Evolutionary conservation across 495 filamentous ascomycete genomes (phyloP).

Genomic region (Cudoniella acicularis): DNA sequence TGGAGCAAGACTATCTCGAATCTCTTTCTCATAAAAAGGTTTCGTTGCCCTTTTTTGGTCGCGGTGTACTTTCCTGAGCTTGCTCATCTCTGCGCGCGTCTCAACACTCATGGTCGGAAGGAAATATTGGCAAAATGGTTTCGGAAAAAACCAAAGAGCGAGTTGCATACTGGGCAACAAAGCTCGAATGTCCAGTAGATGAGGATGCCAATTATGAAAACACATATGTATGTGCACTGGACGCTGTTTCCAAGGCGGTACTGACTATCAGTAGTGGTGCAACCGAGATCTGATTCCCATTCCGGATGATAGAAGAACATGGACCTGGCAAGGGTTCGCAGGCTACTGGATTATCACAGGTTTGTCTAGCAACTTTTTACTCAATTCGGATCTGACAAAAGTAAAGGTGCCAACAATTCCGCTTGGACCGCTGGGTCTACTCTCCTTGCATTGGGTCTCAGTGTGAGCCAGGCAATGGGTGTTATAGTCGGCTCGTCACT

Average conservation of each 20-base stretch:
- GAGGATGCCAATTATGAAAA: slow-evolving; percentile 21
- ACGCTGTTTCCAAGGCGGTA: background rate
- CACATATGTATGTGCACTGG: slow-evolving; percentile 10
- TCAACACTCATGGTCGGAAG: background rate
- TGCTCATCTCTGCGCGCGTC: no score
- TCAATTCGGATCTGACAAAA: background rate
- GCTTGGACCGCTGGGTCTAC: slow-evolving; percentile 23
- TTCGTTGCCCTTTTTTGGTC: background rate
- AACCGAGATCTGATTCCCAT: slow-evolving; percentile 35
- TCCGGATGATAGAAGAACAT: slow-evolving; percentile 30
- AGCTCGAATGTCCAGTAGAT: slow-evolving; percentile 21
- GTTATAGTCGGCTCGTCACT: slow-evolving; percentile 18
- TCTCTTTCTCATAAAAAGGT: background rate
- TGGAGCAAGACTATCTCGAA: background rate
- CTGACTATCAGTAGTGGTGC: slow-evolving; percentile 12
- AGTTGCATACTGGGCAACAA: slow-evolving; percentile 15
- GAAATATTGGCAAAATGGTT: slow-evolving; percentile 3
- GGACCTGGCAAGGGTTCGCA: slow-evolving; percentile 26
- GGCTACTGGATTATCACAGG: slow-evolving; percentile 24
- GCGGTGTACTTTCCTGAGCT: no score
- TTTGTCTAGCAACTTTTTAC: background rate
- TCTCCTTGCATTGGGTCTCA: slow-evolving; percentile 19
- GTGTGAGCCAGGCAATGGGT: slow-evolving; percentile 19
- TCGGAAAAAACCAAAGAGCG: slow-evolving; percentile 12
- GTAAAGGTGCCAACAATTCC: slow-evolving; percentile 15